Conservation (phyloP, 129 eudicot species). For the Centrapalus pauciflorus region DNA sequence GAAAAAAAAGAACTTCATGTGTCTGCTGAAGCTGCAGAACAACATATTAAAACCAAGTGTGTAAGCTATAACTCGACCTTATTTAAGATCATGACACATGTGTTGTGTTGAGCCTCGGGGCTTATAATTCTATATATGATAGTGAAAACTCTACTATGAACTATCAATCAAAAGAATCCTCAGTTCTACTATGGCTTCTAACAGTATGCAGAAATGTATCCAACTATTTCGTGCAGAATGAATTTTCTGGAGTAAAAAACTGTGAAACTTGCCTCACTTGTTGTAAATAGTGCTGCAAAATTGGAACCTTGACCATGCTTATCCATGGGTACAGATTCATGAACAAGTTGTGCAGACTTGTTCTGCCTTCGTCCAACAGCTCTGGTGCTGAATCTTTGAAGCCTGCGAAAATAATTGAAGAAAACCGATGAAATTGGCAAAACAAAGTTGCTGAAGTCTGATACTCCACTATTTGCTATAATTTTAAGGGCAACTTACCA, state of each 20-base stretch:
- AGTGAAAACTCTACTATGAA: background rate
- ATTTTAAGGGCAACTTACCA: background rate
- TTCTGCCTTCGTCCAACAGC: conserved; percentile 8
- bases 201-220: background rate
- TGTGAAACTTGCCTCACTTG: conserved; percentile 7
- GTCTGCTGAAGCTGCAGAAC: background rate
- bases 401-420: conserved; percentile 12
- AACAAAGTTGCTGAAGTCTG: background rate
- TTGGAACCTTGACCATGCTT: background rate
- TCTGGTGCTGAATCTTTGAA: background rate
- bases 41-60: conserved; percentile 15
- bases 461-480: background rate
- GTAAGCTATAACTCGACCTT: conserved; percentile 18
- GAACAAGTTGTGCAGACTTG: conserved; percentile 4
- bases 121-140: background rate
- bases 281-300: conserved; percentile 13
- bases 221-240: background rate
- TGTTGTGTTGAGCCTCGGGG: conserved; percentile 5
- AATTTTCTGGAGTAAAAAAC: conserved; percentile 16
- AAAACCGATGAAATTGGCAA: conserved; percentile 2
- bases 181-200: background rate
- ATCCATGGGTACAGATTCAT: background rate
- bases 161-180: background rate
- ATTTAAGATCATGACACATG: conserved; percentile 2
- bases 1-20: conserved; percentile 6